These are phyloP conservation scores for Populus pruinosa DNA, from an alignment of 345 rosid genomes.

Conservation along the genomic window DNA sequence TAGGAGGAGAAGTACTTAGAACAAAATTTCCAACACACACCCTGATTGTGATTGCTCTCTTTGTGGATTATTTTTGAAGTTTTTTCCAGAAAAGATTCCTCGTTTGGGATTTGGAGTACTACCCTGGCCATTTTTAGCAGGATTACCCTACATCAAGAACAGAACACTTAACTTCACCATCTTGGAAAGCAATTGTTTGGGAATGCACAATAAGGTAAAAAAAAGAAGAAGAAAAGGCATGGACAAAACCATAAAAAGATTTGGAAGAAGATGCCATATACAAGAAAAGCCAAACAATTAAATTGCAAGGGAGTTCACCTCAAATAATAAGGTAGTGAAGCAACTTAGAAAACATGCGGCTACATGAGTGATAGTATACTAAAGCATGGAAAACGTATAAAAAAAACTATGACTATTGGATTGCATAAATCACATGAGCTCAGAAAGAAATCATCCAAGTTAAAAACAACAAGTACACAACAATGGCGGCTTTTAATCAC, in stretches of 20 bases:
- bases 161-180: background rate
- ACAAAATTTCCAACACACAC: slow-evolving; percentile 31
- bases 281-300: background rate
- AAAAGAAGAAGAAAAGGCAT: background rate
- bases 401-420: background rate
- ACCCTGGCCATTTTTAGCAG: slow-evolving; percentile 19
- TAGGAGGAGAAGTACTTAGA: background rate
- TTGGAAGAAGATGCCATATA: background rate
- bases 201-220: background rate
- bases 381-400: background rate
- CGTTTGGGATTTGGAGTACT: slow-evolving; percentile 28
- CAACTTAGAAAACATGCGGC: background rate
- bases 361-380: background rate
- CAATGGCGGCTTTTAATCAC: background rate
- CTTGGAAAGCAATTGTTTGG: background rate
- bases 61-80: slow-evolving; percentile 28
- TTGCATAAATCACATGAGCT: background rate
- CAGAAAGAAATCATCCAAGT: background rate
- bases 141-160: slow-evolving; percentile 35
- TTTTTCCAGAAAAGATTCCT: slow-evolving; percentile 37
- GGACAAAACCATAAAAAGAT: background rate
- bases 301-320: background rate
- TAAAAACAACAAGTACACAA: background rate
- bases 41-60: slow-evolving; percentile 37
- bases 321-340: background rate